Percentiles rank a stretch among this genome's conserved stretches.
phyloP scores from a whole-genome alignment of 805 yeast species.

The Starmerella kuoi region DNA sequence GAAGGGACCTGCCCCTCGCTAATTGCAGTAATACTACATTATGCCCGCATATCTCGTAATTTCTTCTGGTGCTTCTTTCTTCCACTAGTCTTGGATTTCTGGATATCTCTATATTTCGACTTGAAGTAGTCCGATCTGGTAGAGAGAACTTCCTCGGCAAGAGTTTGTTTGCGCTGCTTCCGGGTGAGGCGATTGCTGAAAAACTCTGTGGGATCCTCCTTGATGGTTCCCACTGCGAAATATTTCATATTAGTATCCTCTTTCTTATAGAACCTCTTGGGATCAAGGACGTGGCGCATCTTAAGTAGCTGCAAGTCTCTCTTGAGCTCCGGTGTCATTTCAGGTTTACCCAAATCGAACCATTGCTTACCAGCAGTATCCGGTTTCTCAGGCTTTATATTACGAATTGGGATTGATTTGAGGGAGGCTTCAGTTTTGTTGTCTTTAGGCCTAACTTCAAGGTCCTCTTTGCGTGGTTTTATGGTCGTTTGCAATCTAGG shows the following conservation, averaged over 20 bases:
- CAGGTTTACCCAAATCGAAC: conserved; percentile 71
- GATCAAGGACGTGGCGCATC: conserved; percentile 85
- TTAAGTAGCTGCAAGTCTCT: conserved; percentile 68
- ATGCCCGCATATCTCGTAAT: conserved; percentile 43
- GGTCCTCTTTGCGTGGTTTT: background rate
- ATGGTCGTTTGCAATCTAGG: conserved; percentile 14
- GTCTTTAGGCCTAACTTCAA: background rate
- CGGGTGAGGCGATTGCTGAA: conserved; percentile 53
- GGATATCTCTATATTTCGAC: conserved; percentile 73
- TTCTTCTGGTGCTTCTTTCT: conserved; percentile 56
- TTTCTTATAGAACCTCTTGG: conserved; percentile 87
- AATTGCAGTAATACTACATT: background rate
- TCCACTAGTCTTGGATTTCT: conserved; percentile 49
- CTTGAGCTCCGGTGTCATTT: conserved; percentile 56
- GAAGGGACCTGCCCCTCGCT: background rate
- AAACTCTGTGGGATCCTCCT: conserved; percentile 72
- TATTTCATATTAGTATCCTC: conserved; percentile 55
- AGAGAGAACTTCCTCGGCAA: conserved; percentile 71
- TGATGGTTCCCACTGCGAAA: conserved; percentile 79
- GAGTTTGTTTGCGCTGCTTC: conserved; percentile 61
- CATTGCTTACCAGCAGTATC: conserved; percentile 48
- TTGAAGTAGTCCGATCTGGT: conserved; percentile 58
- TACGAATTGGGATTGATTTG: conserved; percentile 21
- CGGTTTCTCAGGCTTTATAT: conserved; percentile 23
- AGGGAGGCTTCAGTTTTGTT: background rate